A percentile compares a stretch with the other conserved stretches of the same genome.
Evolutionary conservation across 2,329 filamentous ascomycete genomes (phyloP).

Genomic region (Magnaporthiopsis incrustans): DNA sequence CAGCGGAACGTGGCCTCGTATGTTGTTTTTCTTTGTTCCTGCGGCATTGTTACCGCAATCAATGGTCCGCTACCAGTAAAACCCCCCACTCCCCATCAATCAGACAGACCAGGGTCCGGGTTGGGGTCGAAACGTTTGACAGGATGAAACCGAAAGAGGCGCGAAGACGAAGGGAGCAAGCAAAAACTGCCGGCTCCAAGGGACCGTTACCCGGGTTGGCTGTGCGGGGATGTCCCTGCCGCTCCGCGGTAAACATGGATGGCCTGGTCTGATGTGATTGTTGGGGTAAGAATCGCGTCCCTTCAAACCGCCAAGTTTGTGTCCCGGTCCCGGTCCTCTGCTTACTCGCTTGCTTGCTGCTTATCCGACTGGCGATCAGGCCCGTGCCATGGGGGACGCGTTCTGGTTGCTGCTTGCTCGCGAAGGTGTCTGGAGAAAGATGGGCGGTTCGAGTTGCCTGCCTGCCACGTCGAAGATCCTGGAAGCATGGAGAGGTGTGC

Average conservation of each 20-base stretch:
- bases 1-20: not conserved
- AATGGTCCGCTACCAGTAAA: not conserved
- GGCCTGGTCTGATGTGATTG: not conserved
- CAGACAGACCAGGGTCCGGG: not conserved
- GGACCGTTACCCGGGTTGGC: slow-evolving; percentile 4
- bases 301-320: not conserved
- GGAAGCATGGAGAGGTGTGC: not conserved
- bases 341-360: not conserved
- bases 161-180: not conserved
- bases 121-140: slow-evolving; percentile 1
- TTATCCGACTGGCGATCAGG: slow-evolving; percentile 1
- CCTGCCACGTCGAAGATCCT: not conserved
- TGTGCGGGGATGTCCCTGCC: not conserved
- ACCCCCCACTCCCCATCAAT: not conserved
- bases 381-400: too few relatives aligned
- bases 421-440: not conserved
- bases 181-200: slow-evolving; percentile 3
- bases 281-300: not conserved
- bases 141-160: slow-evolving; percentile 1
- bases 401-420: too few relatives aligned
- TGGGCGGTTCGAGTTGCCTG: not conserved
- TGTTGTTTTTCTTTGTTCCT: not conserved
- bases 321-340: too few relatives aligned
- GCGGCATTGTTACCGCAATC: not conserved
- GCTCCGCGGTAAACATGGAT: not conserved